Evolutionary conservation across 495 filamentous ascomycete genomes (phyloP), one percentile per base, ranked within the genome.

Genomic region (Penicillium cataractarum): DNA sequence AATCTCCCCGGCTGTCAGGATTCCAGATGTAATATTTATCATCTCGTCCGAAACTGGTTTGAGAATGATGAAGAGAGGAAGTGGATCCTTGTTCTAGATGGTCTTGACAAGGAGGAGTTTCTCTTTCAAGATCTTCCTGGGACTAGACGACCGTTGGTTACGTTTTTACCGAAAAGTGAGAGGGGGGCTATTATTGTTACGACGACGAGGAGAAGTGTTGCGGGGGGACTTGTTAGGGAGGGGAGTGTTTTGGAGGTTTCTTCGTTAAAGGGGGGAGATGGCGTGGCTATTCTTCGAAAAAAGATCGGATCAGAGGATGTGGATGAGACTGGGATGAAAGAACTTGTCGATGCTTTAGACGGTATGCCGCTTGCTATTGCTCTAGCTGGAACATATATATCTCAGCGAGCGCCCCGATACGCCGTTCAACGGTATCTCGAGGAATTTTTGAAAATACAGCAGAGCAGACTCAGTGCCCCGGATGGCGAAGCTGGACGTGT

Each of bases 21-120:
- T 22, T 67, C 67, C 21, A 64, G 74, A 21, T 70, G 60, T 6
- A 70, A 83, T 67, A 71, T 80, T 12, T 75, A 80, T 40, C 17
- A 72, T 59, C 73, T 78, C 4, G 73, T 82, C 8, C 48, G 68
- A 24, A 61, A 71, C 58, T 82, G 70, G 78, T 64, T 83, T 19
- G 51, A 46, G 21, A 48, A 58, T 19, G 10, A 22, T 6, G 40
- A 31, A 19, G 40, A 17, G 3, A 32, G 53, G 17, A 62, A 57
- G 13, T 62, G 60, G 60, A 17, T 62, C 21, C 46, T 50, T 21
- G 31, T 62, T 33, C 29, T 62, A 3, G 60, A 62, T 52, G 56
- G 55, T 52, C 29, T 57, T 0, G 60, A 62, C 52, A 51, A 62
- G 29, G 54, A 52, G 3, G 22, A 51, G 13, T 35, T 62, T 3